A percentile compares a stretch with the other conserved stretches of the same genome.
Evolutionary conservation across 1,284 basidiomycete species (phyloP).

Genomic region (Sutorius eximius): DNA sequence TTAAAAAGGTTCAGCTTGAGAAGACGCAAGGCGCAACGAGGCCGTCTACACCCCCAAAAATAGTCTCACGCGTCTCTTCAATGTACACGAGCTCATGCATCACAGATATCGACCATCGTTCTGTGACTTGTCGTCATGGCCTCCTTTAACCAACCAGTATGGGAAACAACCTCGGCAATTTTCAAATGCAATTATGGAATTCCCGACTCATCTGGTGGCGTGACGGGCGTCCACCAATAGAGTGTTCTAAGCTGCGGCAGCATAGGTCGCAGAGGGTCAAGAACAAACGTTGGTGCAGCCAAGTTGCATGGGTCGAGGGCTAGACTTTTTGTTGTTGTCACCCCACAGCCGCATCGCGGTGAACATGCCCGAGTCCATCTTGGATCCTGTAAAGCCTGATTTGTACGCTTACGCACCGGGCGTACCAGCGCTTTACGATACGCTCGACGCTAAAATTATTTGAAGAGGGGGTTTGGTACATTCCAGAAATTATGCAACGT

Average conservation of each 20-base stretch:
- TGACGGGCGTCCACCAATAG: constrained; percentile 18
- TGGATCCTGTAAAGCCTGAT: constrained; percentile 23
- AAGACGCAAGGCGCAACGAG: constrained; percentile 29
- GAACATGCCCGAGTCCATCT: constrained; percentile 9
- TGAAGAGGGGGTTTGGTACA: constrained; percentile 9
- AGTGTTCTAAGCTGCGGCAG: constrained; percentile 28
- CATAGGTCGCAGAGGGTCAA: constrained; percentile 9
- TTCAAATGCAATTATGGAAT: constrained; percentile 27
- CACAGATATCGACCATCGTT: constrained; percentile 19
- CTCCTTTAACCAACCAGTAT: constrained; percentile 5
- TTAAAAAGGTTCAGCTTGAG: constrained; percentile 28
- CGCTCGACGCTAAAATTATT: constrained; percentile 13
- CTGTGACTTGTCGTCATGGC: constrained; percentile 31
- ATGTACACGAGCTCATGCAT: constrained; percentile 27
- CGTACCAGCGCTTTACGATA: constrained; percentile 23
- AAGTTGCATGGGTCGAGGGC: constrained; percentile 34
- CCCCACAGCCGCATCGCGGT: constrained; percentile 19
- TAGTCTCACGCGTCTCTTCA: constrained; percentile 29
- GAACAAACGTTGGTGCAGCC: constrained; percentile 14
- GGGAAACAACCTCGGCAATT: constrained; percentile 13
- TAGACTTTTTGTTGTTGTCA: constrained; percentile 2
- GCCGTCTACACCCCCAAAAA: constrained; percentile 31
- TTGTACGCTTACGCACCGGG: constrained; percentile 18
- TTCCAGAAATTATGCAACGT: constrained; percentile 35
- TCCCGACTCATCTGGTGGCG: constrained; percentile 32